Percentiles rank a stretch among this genome's conserved stretches.
phyloP scores from a whole-genome alignment of 192 early-diverging fungal genomes.

The Thoreauomyces humboldtii region DNA sequence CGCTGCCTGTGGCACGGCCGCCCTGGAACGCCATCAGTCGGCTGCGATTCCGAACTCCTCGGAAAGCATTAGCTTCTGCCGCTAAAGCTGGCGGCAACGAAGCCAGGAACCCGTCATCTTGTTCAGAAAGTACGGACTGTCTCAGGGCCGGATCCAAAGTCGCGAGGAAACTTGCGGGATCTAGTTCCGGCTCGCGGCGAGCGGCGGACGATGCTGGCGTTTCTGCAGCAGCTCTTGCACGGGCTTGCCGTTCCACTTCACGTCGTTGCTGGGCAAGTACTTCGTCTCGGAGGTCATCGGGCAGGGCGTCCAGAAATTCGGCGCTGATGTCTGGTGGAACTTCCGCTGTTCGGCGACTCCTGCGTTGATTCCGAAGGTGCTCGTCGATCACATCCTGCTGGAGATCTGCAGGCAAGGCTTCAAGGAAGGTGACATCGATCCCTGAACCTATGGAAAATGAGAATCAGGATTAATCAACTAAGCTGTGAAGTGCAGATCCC shows the following conservation, averaged over 20 bases:
- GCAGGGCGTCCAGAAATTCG: conserved; percentile 90
- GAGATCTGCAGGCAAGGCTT: conserved; percentile 92
- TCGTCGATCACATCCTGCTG: conserved; percentile 88
- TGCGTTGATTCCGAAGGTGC: conserved; percentile 63
- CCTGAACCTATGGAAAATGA: conserved; percentile 65
- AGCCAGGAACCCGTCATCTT: conserved; percentile 43
- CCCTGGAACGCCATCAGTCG: neutral
- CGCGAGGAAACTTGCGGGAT: conserved; percentile 56
- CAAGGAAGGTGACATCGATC: conserved; percentile 90
- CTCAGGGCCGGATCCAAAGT: conserved; percentile 54
- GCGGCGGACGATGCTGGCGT: neutral
- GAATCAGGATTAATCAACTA: too few species aligned
- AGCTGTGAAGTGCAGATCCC: conserved; percentile 14
- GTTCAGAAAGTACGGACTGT: conserved; percentile 53
- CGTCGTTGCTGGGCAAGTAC: conserved; percentile 73
- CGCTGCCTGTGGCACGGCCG: neutral
- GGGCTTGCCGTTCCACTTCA: conserved; percentile 64
- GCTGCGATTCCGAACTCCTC: conserved; percentile 11
- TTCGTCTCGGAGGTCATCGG: conserved; percentile 86
- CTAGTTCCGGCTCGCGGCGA: conserved; percentile 32
- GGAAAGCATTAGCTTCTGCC: conserved; percentile 52
- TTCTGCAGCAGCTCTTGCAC: conserved; percentile 40
- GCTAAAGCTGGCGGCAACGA: conserved; percentile 39
- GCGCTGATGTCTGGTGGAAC: conserved; percentile 35
- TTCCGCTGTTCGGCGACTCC: conserved; percentile 24